Base-by-base conservation (phyloP, 352 stramenopile species). In the Thraustotheca clavata region DNA sequence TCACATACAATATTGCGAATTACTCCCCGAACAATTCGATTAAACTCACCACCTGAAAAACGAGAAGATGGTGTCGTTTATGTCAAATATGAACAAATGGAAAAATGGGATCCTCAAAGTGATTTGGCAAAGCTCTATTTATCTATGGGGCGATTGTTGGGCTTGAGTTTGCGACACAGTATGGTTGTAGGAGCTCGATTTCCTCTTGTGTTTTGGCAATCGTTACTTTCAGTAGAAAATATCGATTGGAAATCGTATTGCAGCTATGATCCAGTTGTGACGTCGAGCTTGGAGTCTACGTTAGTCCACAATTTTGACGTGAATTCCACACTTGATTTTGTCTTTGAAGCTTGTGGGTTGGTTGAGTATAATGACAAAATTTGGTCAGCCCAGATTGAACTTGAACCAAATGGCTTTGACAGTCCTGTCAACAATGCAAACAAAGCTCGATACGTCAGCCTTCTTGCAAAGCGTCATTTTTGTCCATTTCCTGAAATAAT, bases 141-240 rank as follows among this genome's bases (percentile, higher is more conserved):
- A 22, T 86, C 77, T 46, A 72, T 76, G 2, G 83, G 83, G 2
- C 76, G 83, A 4, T 60, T 91, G 47, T 65, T 89, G 22, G 80
- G 83, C 0, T 66, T 91, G 29, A 76, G 79, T 12, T 83, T 91
- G 67, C 80, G 83, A 33, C 79, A 89, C 34, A 77, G 89, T 47
- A 78, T 88, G 29, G 76, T 79, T 18, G 67, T 91, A 29, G 70
- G 75, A 54, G 72, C 73, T 3, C 71, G 77, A 35, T 86, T 89
- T 61, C 73, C 79, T 4, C 34, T 86, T 3, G 76, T 74, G 3
- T 82, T 89, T 38, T 91, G 83, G 83, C 83, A 87, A 41, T 86
- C 88, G 38, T 74, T 89, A 62, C 38, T 73, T 20, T 47, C 69
- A 1, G 11, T 38, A 43, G 71, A 87, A 24, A 61, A 65, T 0